These are phyloP conservation scores for Salix suchowensis DNA, from an alignment of 345 rosid genomes.

Conservation along the genomic window DNA sequence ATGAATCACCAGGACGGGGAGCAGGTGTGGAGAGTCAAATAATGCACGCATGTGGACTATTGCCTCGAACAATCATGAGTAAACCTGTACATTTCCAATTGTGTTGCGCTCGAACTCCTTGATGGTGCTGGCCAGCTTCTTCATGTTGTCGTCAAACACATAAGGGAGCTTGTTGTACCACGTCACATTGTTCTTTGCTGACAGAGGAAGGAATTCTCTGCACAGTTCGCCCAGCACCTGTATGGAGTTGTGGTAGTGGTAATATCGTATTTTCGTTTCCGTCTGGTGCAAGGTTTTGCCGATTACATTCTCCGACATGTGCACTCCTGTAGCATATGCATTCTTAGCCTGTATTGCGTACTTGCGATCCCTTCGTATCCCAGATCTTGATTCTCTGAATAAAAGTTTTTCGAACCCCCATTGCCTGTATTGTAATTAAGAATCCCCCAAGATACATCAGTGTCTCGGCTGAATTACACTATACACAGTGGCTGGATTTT, in stretches of 20 bases:
- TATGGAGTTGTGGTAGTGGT: slow-evolving; percentile 74
- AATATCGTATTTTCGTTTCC: slow-evolving; percentile 66
- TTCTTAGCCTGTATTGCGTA: slow-evolving; percentile 86
- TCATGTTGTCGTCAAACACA: slow-evolving; percentile 68
- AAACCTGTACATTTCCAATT: slow-evolving; percentile 26
- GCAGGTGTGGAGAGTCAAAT: background rate
- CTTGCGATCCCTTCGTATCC: slow-evolving; percentile 76
- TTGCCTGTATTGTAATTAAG: slow-evolving; percentile 40
- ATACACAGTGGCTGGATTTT: background rate
- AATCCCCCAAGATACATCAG: background rate
- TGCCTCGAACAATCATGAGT: background rate
- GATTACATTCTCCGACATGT: slow-evolving; percentile 82
- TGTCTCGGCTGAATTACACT: background rate
- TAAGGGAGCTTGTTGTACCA: slow-evolving; percentile 56
- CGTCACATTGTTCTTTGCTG: slow-evolving; percentile 48
- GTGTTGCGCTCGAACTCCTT: slow-evolving; percentile 58
- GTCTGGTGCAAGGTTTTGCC: slow-evolving; percentile 79
- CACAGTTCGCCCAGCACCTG: slow-evolving; percentile 58
- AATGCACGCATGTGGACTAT: background rate
- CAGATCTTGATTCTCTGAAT: slow-evolving; percentile 58
- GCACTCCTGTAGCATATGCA: slow-evolving; percentile 79
- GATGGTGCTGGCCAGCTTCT: slow-evolving; percentile 49
- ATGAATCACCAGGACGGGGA: slow-evolving; percentile 2
- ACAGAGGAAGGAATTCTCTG: slow-evolving; percentile 46
- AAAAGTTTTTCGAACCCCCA: slow-evolving; percentile 92